Base-by-base conservation (phyloP, 2,329 filamentous ascomycete species). In the Fusarium sp. region DNA sequence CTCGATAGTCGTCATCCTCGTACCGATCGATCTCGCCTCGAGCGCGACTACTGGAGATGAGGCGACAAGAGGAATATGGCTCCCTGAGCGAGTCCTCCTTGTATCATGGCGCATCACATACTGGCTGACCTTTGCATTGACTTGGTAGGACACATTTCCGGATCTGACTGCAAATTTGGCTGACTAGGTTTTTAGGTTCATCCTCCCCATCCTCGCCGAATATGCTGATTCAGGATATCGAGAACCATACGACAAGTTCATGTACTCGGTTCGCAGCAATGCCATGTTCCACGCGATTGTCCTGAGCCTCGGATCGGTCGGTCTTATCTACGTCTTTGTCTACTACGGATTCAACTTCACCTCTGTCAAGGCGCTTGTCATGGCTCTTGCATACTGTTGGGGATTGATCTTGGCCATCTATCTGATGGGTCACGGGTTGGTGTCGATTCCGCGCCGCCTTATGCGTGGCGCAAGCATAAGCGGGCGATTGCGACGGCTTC, bases 301-400 rank as follows among this genome's bases (percentile, higher is more conserved):
- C 24, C 86, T 98, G 18, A 90, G 89, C 16, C 90, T 91, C 63
- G 92, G 91, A 11, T 83, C 92, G 5, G 83, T 93, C 34, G 95
- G 93, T 4, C 87, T 97, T 31, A 84, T 97, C 59, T 99, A 99
- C 81, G 91, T 98, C 77, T 91, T 96, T 72, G 86, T 94, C 73
- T 91, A 91, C 37, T 94, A 94, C 79, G 93, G 93, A 1, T 91
- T 94, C 76, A 89, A 91, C 29, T 89, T 93, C 68, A 87, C 86
- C 3, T 93, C 92, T 0, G 87, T 98, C 76, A 98, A 97, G 84
- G 92, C 90, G 38, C 86, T 97, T 45, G 88, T 97, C 73, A 98
- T 99, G 94, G 96, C 96, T 16, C 86, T 98, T 69, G 94, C 96
- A 40, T 99, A 99, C 82, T 94, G 94, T 69, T 98, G 95, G 93